phyloP scores from a whole-genome alignment of 306 rosid species.

The Rubus parviflorus region DNA sequence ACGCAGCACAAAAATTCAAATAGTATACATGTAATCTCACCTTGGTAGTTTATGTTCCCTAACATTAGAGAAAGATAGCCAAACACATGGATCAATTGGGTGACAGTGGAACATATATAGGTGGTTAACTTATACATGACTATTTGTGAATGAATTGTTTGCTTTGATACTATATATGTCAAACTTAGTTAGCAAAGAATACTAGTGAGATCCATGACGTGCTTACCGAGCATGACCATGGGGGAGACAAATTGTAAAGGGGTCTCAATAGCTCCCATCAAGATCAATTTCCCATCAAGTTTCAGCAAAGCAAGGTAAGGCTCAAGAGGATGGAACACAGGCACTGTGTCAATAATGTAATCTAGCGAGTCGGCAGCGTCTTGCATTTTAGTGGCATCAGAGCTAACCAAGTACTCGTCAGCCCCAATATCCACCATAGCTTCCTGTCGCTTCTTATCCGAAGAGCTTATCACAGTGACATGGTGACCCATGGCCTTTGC shows the following conservation, averaged over 20 bases:
- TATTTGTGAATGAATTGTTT: too few species aligned
- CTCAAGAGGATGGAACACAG: constrained; percentile 79
- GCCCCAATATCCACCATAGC: constrained; percentile 77
- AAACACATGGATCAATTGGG: too few species aligned
- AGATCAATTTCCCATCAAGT: constrained; percentile 71
- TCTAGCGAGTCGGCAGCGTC: constrained; percentile 70
- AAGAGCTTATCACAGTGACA: constrained; percentile 84
- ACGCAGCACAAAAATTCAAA: background rate
- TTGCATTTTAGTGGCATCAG: constrained; percentile 57
- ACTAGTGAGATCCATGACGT: background rate
- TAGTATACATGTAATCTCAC: background rate
- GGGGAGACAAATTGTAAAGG: constrained; percentile 74
- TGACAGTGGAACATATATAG: too few species aligned
- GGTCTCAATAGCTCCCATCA: constrained; percentile 72
- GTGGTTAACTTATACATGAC: too few species aligned
- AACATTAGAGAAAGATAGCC: too few species aligned
- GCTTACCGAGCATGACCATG: constrained; percentile 67
- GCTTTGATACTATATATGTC: too few species aligned
- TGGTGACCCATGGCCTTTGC: constrained; percentile 84
- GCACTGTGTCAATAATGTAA: constrained; percentile 80
- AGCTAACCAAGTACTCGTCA: constrained; percentile 69
- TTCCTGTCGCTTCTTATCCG: constrained; percentile 70
- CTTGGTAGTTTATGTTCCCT: too few species aligned
- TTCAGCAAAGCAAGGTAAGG: constrained; percentile 74
- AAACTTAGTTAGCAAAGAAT: too few species aligned